Evolutionary conservation across 2,329 filamentous ascomycete species (phyloP), one percentile per base, ranked within the genome.

Genomic region (Sordariomycetes sp.): DNA sequence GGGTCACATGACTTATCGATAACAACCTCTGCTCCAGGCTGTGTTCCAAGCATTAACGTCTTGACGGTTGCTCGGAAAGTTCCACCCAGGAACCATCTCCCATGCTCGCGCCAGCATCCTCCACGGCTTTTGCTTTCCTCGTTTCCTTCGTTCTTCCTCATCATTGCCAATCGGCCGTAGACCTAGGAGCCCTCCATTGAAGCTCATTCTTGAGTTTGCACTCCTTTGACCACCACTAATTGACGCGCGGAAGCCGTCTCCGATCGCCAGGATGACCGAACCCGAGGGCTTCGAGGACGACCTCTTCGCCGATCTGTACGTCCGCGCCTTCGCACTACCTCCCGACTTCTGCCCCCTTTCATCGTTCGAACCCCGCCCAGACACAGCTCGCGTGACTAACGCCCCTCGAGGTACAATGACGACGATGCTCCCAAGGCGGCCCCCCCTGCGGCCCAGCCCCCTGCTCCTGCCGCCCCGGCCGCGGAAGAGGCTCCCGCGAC

Each of bases 251-350:
- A 24, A 17, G 10, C 42, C 10, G 34, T 51, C 51, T 36, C 22
- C 6, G 35, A 25, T 42, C 28, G 20, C 53, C 48, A 77, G 54
- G 65, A 94, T 92, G 89, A 83, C 88, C 53, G 89, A 94, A 66
- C 76, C 80, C 56, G 88, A 91, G 67, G 88, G 89, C 63, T 85
- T 90, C 64, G 90, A 96, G 64, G 91, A 96, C 67, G 90, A 96
- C 79, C 87, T 96, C 72, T 96, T 96, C 72, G 90, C 90, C 65
- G 91, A 96, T 74, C 82, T 96, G 90, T 96, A 77, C 74, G 89
- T 63, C 10, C 20, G 20, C n/a, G 20, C n/a, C 24, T 15, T 51
- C n/a, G 4, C 22, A 50, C 24, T 24, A 8, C 45, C 35, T 13
- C 1, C 4, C 28, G 28, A 8, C 32, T 32, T 32, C 51, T 24